Evolutionary conservation across 2,329 filamentous ascomycete species (phyloP).

Genomic region (Juglanconis oblonga): DNA sequence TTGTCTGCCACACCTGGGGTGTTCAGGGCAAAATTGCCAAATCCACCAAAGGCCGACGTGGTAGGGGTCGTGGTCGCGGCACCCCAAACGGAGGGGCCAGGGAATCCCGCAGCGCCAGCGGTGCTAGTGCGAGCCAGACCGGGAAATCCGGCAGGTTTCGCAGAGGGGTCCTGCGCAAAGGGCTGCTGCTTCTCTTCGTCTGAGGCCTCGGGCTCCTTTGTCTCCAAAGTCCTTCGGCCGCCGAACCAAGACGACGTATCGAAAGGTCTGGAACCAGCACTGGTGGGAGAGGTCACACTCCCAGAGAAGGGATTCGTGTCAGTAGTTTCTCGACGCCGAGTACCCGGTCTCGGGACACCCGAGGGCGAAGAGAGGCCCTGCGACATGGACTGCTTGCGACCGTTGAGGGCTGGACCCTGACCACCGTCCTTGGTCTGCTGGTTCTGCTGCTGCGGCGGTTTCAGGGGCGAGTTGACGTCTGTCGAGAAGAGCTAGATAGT

Average conservation of each 20-base stretch:
- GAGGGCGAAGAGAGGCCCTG: slow-evolving; percentile 73
- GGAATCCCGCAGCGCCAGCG: slow-evolving; percentile 42
- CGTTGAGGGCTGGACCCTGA: slow-evolving; percentile 55
- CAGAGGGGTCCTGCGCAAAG: slow-evolving; percentile 27
- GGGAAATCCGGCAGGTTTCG: slow-evolving; percentile 39
- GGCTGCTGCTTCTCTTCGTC: slow-evolving; percentile 40
- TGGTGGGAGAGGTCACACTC: slow-evolving; percentile 58
- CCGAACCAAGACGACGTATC: slow-evolving; percentile 58
- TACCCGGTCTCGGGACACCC: slow-evolving; percentile 66
- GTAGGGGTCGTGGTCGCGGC: slow-evolving; percentile 58
- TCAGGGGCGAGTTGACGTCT: slow-evolving; percentile 92
- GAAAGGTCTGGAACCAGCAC: slow-evolving; percentile 49
- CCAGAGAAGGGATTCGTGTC: slow-evolving; percentile 63
- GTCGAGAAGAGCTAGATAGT: slow-evolving; percentile 65
- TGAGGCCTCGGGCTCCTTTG: slow-evolving; percentile 54
- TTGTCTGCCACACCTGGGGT: slow-evolving; percentile 65
- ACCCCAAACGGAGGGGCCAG: slow-evolving; percentile 44
- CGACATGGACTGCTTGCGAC: slow-evolving; percentile 81
- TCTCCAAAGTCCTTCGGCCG: slow-evolving; percentile 48
- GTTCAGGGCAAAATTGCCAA: slow-evolving; percentile 82
- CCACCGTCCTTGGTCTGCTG: slow-evolving; percentile 64
- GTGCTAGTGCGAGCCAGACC: slow-evolving; percentile 55
- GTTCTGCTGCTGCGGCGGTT: slow-evolving; percentile 52
- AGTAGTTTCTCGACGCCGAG: slow-evolving; percentile 77
- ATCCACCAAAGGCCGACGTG: slow-evolving; percentile 75